Evolutionary conservation across 2,329 filamentous ascomycete species (phyloP).

Genomic region (Pestalotiopsis sp.): DNA sequence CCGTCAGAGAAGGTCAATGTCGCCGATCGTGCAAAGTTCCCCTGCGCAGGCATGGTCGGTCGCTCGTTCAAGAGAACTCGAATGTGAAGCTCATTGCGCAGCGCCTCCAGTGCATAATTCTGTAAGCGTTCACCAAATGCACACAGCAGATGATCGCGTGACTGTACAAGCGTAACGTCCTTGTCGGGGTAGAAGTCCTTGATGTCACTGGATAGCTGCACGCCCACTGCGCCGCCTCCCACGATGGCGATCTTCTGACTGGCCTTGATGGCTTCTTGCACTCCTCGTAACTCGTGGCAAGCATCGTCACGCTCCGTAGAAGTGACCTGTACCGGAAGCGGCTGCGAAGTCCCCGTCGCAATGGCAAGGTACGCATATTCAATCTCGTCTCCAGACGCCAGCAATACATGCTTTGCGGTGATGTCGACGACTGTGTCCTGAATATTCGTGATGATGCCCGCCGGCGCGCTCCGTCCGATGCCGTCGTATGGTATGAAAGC

Average conservation of each 20-base stretch:
- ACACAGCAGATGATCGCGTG: conserved; percentile 41
- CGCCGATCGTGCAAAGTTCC: conserved; percentile 16
- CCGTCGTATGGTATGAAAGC: conserved; percentile 53
- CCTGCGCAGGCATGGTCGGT: neutral
- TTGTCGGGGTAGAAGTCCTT: conserved; percentile 50
- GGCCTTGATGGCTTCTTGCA: conserved; percentile 23
- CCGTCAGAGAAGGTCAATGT: conserved; percentile 35
- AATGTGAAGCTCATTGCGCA: neutral
- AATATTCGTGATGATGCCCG: neutral
- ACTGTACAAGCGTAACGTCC: conserved; percentile 50
- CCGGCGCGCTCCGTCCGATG: conserved; percentile 28
- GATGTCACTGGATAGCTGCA: conserved; percentile 51
- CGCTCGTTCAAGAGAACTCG: conserved; percentile 1
- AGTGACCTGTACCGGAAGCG: conserved; percentile 34
- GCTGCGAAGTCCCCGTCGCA: conserved; percentile 41
- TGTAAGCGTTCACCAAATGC: conserved; percentile 36
- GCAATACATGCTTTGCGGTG: conserved; percentile 27
- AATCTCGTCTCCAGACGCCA: conserved; percentile 37
- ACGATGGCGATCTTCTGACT: conserved; percentile 34
- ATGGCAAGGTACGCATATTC: conserved; percentile 45
- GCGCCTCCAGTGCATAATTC: neutral
- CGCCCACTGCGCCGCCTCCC: conserved; percentile 52
- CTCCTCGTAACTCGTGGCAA: conserved; percentile 29
- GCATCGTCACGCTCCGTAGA: conserved; percentile 31
- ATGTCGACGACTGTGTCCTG: neutral